Base-by-base conservation (phyloP, 371 early-diverging fungal genomes). In the Batrachochytrium dendrobatidis region DNA sequence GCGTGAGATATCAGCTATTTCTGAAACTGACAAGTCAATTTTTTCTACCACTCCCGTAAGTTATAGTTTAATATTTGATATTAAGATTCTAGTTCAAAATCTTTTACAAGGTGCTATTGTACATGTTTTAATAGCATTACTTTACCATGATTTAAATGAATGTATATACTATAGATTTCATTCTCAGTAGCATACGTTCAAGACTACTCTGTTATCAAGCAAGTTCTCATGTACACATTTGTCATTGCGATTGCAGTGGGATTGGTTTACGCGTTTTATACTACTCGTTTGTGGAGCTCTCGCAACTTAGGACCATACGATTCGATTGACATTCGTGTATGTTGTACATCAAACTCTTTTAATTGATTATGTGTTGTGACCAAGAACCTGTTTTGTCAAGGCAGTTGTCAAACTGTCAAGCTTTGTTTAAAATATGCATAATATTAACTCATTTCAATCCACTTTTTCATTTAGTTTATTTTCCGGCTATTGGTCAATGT, bases 381-480 rank as follows among this genome's bases (percentile, higher is more conserved):
- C n/a, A 58, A 18, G n/a, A n/a, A n/a, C n/a, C n/a, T n/a, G n/a
- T n/a, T n/a, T n/a, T n/a, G n/a, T n/a, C n/a, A n/a, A n/a, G n/a
- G n/a, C n/a, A n/a, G n/a, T n/a, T n/a, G n/a, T n/a, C n/a, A n/a
- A n/a, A n/a, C n/a, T n/a, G n/a, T n/a, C n/a, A n/a, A n/a, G n/a
- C n/a, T n/a, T n/a, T n/a, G n/a, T n/a, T n/a, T n/a, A n/a, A n/a
- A n/a, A n/a, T n/a, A n/a, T n/a, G n/a, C n/a, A n/a, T n/a, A n/a
- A n/a, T n/a, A n/a, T n/a, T n/a, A n/a, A n/a, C n/a, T n/a, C n/a
- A n/a, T n/a, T n/a, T n/a, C n/a, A n/a, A n/a, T n/a, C n/a, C n/a
- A n/a, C n/a, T n/a, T n/a, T n/a, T n/a, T n/a, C n/a, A n/a, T 29
- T 8, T 53, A 75, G 75, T 73, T 70, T 56, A 26, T 75, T 24